Percentiles rank a stretch among this genome's conserved stretches.
Conservation (phyloP, 1,284 basidiomycete species). For the Irpex rosettiformis region DNA sequence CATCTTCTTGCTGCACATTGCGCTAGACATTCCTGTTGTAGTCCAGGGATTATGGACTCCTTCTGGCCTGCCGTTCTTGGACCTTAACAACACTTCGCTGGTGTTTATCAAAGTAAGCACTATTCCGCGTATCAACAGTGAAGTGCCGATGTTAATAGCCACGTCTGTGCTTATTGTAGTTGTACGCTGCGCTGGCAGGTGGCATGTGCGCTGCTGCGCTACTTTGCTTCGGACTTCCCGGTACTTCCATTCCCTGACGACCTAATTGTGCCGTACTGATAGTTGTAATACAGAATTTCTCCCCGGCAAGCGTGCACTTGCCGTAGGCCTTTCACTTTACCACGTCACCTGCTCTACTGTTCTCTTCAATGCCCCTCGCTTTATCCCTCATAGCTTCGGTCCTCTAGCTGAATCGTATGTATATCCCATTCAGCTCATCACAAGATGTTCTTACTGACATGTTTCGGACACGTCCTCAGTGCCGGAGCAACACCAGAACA, state of each 20-base stretch:
- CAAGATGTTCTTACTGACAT: background rate
- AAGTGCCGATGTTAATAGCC: background rate
- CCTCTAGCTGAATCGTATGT: slow-evolving; percentile 56
- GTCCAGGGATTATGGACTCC: slow-evolving; percentile 72
- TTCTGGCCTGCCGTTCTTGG: slow-evolving; percentile 61
- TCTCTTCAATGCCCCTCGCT: slow-evolving; percentile 71
- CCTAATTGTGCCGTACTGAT: background rate
- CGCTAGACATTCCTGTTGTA: slow-evolving; percentile 71
- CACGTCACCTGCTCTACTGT: slow-evolving; percentile 73
- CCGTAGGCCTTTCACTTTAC: slow-evolving; percentile 72
- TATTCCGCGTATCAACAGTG: background rate
- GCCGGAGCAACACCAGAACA: slow-evolving; percentile 61
- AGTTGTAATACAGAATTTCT: slow-evolving; percentile 57
- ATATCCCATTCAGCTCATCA: background rate
- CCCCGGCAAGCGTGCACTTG: slow-evolving; percentile 80
- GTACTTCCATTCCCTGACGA: slow-evolving; percentile 33
- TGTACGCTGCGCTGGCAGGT: slow-evolving; percentile 60
- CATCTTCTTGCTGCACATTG: slow-evolving; percentile 75
- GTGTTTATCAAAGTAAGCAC: slow-evolving; percentile 65
- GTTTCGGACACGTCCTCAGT: slow-evolving; percentile 32
- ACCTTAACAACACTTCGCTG: slow-evolving; percentile 76
- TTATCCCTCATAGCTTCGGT: slow-evolving; percentile 74
- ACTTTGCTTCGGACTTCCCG: slow-evolving; percentile 64
- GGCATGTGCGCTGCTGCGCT: slow-evolving; percentile 57
- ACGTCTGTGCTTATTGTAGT: slow-evolving; percentile 31